Conservation (phyloP, 345 rosid species). For the Turnera subulata region DNA sequence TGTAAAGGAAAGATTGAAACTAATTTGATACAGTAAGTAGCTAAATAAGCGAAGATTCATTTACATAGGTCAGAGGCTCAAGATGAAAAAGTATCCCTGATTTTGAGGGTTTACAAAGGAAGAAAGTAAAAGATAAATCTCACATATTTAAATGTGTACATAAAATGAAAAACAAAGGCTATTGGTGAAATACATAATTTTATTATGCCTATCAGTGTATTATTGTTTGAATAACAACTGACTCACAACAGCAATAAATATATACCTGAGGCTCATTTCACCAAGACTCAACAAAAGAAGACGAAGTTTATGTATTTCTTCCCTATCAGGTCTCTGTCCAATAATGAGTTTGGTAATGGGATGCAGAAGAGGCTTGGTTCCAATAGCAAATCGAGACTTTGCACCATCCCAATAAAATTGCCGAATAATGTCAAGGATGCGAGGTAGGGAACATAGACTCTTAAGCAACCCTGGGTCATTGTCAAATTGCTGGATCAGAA, state of each 20-base stretch:
- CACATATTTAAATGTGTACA: not conserved
- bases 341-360: slow-evolving; percentile 50
- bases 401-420: slow-evolving; percentile 82
- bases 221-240: too few species aligned
- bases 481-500: slow-evolving; percentile 81
- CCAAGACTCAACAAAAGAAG: slow-evolving; percentile 91
- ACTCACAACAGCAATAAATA: not conserved
- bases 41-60: too few species aligned
- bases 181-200: too few species aligned
- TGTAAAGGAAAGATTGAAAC: slow-evolving; percentile 5
- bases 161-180: too few species aligned
- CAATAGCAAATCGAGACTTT: slow-evolving; percentile 55
- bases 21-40: not conserved
- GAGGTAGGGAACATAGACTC: slow-evolving; percentile 76
- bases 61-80: too few species aligned
- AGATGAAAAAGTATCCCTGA: not conserved
- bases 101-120: not conserved
- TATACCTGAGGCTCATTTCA: slow-evolving; percentile 94
- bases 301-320: slow-evolving; percentile 89
- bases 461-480: slow-evolving; percentile 73
- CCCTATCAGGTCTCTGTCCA: slow-evolving; percentile 75
- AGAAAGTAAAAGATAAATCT: not conserved
- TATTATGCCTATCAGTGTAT: too few species aligned
- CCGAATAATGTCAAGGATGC: slow-evolving; percentile 66
- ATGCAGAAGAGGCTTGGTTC: slow-evolving; percentile 76